A percentile compares a stretch with the other conserved stretches of the same genome.
Evolutionary conservation across 441 rosid genomes (phyloP).

Genomic region (Theobroma grandiflorum): DNA sequence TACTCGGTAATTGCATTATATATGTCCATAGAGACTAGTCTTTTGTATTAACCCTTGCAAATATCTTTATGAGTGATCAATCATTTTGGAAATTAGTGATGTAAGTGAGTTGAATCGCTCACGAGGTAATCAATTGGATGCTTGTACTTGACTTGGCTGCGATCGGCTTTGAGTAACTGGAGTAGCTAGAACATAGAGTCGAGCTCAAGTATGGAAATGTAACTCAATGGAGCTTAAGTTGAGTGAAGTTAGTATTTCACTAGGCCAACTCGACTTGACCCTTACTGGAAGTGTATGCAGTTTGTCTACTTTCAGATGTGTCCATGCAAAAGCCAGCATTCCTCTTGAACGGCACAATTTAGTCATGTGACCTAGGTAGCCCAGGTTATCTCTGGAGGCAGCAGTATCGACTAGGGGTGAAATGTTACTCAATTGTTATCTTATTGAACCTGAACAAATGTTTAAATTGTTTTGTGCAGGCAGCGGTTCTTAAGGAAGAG

Average conservation of each 20-base stretch:
- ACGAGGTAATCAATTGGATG: not conserved
- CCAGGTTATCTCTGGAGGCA: not conserved
- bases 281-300: not conserved
- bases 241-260: not conserved
- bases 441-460: slow-evolving; percentile 14
- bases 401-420: slow-evolving; percentile 8
- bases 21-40: not conserved
- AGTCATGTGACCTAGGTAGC: not conserved
- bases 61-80: slow-evolving; percentile 10
- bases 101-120: not conserved
- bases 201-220: slow-evolving; percentile 13
- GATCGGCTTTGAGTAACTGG: not conserved
- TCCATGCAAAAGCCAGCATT: slow-evolving; percentile 2
- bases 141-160: slow-evolving; percentile 12
- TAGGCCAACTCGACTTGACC: not conserved
- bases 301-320: not conserved
- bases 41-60: not conserved
- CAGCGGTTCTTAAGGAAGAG: slow-evolving; percentile 85
- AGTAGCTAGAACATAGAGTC: not conserved
- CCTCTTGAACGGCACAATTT: not conserved
- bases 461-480: slow-evolving; percentile 53
- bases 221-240: slow-evolving; percentile 1
- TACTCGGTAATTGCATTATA: not conserved
- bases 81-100: slow-evolving; percentile 8
- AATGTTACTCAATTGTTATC: not conserved